Evolutionary conservation across 306 rosid genomes (phyloP), one percentile per base, ranked within the genome.

Genomic region (Macrotyloma uniflorum): DNA sequence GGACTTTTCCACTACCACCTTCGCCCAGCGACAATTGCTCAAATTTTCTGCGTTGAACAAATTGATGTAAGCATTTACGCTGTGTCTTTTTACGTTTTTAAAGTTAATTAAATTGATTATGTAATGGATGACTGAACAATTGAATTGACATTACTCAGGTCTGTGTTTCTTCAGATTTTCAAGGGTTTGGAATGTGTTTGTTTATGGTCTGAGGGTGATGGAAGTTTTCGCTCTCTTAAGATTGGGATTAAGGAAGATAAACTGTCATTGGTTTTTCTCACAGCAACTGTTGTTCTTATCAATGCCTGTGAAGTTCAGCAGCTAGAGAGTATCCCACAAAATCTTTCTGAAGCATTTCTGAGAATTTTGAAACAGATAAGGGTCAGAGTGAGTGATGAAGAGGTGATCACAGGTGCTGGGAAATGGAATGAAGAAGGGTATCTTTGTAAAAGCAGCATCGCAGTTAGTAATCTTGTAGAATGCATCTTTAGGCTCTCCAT

Each of bases 401-500:
- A 78, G 82, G 51, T 84, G 26, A 64, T 58, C 18, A 36, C 35
- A 46, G 72, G 46, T 63, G 43, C 70, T 70, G 43, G 78, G 46
- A 70, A 85, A 66, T 85, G 67, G 28, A 62, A 28, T 19, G 81
- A 59, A 61, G 86, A 64, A 82, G 86, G 75, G 26, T 32, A 16
- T 42, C 47, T 83, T 70, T 75, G 79, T 79, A 61, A 69, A 57
- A 87, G 95, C 78, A 80, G 79, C 74, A 71, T 90, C 83, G 84
- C 81, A 62, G 78, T 83, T 54, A 69, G 85, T 77, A 84, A 86
- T 79, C 80, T 93, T 72, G 91, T 95, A 13, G 93, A 85, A 70
- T 77, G 88, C 73, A 83, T 91, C 62, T 93, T 93, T 82, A 84
- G 91, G 92, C 92, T 93, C 70, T 91, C 97, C 51, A 65, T 86